Evolutionary conservation across 345 rosid species (phyloP).

Genomic region (Murraya paniculata): DNA sequence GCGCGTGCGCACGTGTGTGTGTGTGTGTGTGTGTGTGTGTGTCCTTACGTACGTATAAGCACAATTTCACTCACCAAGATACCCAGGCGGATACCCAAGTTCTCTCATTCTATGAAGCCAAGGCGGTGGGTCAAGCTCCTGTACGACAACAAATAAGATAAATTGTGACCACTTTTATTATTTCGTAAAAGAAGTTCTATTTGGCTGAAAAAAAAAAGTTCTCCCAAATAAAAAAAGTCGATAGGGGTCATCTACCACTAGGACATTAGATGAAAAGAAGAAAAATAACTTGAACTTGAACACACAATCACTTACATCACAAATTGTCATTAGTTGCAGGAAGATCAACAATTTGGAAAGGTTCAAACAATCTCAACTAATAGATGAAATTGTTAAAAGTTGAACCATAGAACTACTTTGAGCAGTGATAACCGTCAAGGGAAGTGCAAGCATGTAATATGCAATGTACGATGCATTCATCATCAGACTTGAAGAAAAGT

Average conservation of each 20-base stretch:
- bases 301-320: background rate
- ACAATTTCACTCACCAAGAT: conserved; percentile 52
- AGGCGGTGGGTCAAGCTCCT: conserved; percentile 99
- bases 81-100: conserved; percentile 95
- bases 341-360: background rate
- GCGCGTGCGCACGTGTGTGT: no score
- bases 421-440: background rate
- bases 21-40: background rate
- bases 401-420: background rate
- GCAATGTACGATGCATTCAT: background rate
- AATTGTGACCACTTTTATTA: background rate
- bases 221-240: background rate
- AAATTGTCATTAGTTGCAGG: background rate
- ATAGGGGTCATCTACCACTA: background rate
- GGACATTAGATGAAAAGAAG: background rate
- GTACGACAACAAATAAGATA: conserved; percentile 1
- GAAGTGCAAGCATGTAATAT: background rate
- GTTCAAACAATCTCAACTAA: background rate
- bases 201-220: background rate
- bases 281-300: conserved; percentile 1
- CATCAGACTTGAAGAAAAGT: background rate
- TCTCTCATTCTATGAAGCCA: conserved; percentile 97
- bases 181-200: background rate
- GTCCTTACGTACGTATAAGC: no score
- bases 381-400: background rate